Percentiles rank a stretch among this genome's conserved stretches.
phyloP scores from a whole-genome alignment of 2,329 filamentous ascomycete genomes.

The Claviceps monticola region DNA sequence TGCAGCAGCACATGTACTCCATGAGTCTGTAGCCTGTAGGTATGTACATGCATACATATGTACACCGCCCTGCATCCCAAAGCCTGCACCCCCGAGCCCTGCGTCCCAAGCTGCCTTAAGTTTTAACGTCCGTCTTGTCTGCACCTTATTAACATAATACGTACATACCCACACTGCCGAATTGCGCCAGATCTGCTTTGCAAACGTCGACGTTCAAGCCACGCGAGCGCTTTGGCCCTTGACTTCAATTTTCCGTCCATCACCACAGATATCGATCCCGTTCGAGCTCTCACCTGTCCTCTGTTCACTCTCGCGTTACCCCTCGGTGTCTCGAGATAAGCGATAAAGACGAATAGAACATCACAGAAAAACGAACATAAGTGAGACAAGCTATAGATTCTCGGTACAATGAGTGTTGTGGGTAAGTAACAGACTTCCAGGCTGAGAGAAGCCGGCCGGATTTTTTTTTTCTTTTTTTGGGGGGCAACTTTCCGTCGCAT shows the following conservation, averaged over 20 bases:
- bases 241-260: background rate
- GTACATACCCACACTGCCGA: background rate
- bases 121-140: background rate
- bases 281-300: background rate
- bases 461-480: background rate
- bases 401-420: conserved; percentile 40
- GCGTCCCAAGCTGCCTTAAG: background rate
- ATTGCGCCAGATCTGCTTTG: background rate
- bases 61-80: background rate
- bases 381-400: conserved; percentile 12
- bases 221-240: background rate
- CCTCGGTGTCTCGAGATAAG: conserved; percentile 2
- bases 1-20: background rate
- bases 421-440: conserved; percentile 24
- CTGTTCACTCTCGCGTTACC: conserved; percentile 1
- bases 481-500: no score
- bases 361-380: background rate
- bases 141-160: background rate
- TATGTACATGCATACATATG: background rate
- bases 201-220: background rate
- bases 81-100: no score
- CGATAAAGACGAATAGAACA: conserved; percentile 3
- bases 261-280: background rate
- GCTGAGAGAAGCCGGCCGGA: background rate
- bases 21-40: no score